Base-by-base conservation (phyloP, 2,329 filamentous ascomycete species). In the Cercospora sp. region DNA sequence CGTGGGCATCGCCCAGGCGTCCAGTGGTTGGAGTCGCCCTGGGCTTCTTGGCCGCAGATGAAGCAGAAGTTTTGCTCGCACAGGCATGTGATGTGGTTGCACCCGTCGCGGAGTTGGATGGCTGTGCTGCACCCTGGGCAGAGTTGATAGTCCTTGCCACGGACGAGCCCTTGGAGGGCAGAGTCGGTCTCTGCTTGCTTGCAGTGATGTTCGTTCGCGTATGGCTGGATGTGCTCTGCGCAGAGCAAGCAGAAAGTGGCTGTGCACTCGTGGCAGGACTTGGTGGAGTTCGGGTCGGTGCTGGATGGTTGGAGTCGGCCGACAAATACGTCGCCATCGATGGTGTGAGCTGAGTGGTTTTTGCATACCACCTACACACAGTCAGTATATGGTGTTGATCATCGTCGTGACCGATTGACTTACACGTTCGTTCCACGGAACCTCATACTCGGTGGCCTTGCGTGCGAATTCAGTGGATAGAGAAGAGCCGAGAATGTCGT, bases 111-210 rank as follows among this genome's bases (percentile, higher is more conserved):
- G 7, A 68, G 40, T 33, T 68, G 53, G 55, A 68, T 40, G 7
- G 51, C 57, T 7, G 12, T 55, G 16, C 26, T 28, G 53, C 68
- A 70, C 4, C 51, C 40, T 23, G 68, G 68, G 33, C 71, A 73
- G 20, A 68, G 45, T 48, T 73, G 70, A 42, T 70, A 73, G 18
- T 72, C 67, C 36, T 65, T 66, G 6, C 71, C 68, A 20, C 62
- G 55, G 33, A 30, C 30, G 48, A 72, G 60, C 2, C 68, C 70
- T 9, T 40, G 16, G 23, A 73, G 68, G 13, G 10, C 20, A 3
- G 20, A 23, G 16, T 23, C n/a, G 18, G 42, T 55, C 45, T 33
- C 45, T 4, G 28, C 16, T 18, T 20, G 28, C 23, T 33, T 55
- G 42, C 60, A 63, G n/a, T 31, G 23, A 55, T 63, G 60, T 28